Evolutionary conservation across 1,139 yeast genomes (phyloP).

Genomic region (Blastobotrys arbuscula): DNA sequence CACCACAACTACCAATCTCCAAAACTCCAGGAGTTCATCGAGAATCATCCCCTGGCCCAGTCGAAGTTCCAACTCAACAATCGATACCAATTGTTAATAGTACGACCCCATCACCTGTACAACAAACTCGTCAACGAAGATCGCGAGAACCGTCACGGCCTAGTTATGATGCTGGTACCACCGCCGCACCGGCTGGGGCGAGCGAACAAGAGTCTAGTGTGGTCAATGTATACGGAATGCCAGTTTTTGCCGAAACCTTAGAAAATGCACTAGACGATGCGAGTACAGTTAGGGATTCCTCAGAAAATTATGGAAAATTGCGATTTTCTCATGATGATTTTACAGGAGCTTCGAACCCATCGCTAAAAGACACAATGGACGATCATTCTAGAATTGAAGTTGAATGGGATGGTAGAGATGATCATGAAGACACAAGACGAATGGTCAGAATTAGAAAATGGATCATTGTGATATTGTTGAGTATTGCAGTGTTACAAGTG

Average conservation of each 20-base stretch:
- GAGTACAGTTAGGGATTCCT: constrained; percentile 3
- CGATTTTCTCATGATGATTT: neutral
- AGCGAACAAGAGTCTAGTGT: neutral
- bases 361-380: neutral
- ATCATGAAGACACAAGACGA: constrained; percentile 8
- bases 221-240: constrained; percentile 3
- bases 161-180: neutral
- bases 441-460: constrained; percentile 7
- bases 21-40: neutral
- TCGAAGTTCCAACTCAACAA: neutral
- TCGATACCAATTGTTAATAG: neutral
- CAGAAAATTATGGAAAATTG: constrained; percentile 6
- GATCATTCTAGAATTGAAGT: constrained; percentile 8
- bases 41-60: neutral
- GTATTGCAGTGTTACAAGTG: constrained; percentile 10
- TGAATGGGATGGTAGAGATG: constrained; percentile 14
- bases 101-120: neutral
- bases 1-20: neutral
- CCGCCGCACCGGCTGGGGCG: neutral
- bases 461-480: constrained; percentile 6
- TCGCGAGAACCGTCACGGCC: neutral
- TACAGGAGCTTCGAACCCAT: neutral
- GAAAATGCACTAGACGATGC: constrained; percentile 9
- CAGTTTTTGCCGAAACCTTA: neutral
- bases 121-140: neutral